Evolutionary conservation across 257 asterid genomes (phyloP).

Genomic region (Rhazya stricta): DNA sequence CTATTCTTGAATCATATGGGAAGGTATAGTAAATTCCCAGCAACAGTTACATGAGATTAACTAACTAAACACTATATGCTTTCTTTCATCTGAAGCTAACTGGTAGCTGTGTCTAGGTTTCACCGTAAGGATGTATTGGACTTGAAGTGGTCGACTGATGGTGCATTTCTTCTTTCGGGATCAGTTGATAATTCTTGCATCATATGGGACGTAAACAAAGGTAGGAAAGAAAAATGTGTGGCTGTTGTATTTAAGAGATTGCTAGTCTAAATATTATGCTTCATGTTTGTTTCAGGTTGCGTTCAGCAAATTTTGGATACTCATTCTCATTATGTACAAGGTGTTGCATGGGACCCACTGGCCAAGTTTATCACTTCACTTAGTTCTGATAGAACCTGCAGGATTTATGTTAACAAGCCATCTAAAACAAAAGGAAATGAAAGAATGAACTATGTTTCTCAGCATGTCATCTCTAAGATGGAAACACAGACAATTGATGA

Average conservation of each 20-base stretch:
- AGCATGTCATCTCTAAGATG: constrained; percentile 71
- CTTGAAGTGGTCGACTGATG: constrained; percentile 87
- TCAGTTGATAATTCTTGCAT: constrained; percentile 98
- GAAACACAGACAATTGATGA: constrained; percentile 63
- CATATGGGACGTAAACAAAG: constrained; percentile 88
- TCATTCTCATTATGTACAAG: constrained; percentile 94
- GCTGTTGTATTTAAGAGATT: not conserved
- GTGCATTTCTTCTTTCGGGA: constrained; percentile 78
- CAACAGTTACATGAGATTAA: not conserved
- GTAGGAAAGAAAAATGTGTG: constrained; percentile 28
- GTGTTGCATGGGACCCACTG: constrained; percentile 96
- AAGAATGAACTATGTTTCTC: constrained; percentile 69
- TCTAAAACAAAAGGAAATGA: constrained; percentile 74
- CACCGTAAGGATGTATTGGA: constrained; percentile 96
- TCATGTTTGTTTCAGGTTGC: constrained; percentile 47
- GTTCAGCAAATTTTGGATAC: constrained; percentile 84
- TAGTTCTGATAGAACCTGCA: constrained; percentile 95
- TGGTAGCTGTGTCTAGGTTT: constrained; percentile 46
- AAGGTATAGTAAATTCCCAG: not conserved
- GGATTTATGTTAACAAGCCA: constrained; percentile 70
- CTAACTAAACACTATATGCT: not conserved
- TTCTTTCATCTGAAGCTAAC: not conserved
- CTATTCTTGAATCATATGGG: not conserved
- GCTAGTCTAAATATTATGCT: constrained; percentile 1
- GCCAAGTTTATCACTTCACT: constrained; percentile 80